Evolutionary conservation across 2,329 filamentous ascomycete species (phyloP).

Genomic region (Colletotrichum tabaci): DNA sequence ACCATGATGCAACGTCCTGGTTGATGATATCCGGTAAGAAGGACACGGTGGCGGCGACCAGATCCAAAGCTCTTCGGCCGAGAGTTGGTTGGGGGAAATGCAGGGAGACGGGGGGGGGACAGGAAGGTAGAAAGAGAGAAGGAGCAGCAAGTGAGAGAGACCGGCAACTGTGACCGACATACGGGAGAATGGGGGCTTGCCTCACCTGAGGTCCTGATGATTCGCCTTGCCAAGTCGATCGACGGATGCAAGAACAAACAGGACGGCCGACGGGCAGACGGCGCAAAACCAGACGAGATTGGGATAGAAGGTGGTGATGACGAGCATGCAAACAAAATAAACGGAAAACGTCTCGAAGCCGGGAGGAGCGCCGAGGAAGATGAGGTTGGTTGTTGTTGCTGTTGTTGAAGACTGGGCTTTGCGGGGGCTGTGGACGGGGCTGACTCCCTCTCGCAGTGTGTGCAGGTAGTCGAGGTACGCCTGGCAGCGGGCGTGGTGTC

Average conservation of each 20-base stretch:
- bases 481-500: not conserved
- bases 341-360: constrained; percentile 23
- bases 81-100: not conserved
- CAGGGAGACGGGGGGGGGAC: constrained; percentile 2
- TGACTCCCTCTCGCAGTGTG: not conserved
- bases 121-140: not conserved
- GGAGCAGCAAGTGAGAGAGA: not conserved
- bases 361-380: not conserved
- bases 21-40: not conserved
- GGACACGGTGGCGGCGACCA: not conserved
- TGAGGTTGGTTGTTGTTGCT: not conserved
- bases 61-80: not conserved
- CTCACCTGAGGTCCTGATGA: constrained; percentile 17
- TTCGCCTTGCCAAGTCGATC: constrained; percentile 31
- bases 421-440: not conserved
- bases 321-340: not conserved
- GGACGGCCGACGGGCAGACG: not conserved
- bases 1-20: constrained; percentile 4
- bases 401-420: constrained; percentile 11
- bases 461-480: not conserved
- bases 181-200: constrained; percentile 17
- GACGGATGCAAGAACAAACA: constrained; percentile 31
- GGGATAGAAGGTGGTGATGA: not conserved
- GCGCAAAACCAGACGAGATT: not conserved
- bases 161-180: constrained; percentile 10